Percentiles rank a stretch among this genome's conserved stretches.
Evolutionary conservation across 202 grass and related monocot species (phyloP).

Genomic region (Cymbopogon flexuosus): DNA sequence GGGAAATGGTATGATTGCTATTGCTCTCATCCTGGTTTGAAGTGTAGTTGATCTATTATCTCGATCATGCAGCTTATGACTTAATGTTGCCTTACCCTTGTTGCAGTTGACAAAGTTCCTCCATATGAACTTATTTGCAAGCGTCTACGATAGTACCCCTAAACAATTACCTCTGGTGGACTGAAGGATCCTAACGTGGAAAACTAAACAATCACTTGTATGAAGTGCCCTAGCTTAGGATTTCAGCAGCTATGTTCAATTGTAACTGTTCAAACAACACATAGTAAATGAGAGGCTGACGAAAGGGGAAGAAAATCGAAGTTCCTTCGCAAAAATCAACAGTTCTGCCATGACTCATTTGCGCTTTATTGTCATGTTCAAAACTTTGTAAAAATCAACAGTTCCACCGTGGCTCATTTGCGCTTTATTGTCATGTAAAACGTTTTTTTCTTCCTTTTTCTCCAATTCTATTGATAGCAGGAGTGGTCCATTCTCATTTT

Average conservation of each 20-base stretch:
- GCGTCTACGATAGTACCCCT: conserved; percentile 16
- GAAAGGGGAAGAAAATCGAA: not conserved
- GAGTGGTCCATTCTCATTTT: not conserved
- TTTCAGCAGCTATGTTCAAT: not conserved
- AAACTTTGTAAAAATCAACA: not conserved
- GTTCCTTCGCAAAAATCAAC: conserved; percentile 1
- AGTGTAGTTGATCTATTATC: not conserved
- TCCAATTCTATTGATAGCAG: too few species aligned
- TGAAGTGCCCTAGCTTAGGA: not conserved
- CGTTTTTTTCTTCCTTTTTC: not conserved
- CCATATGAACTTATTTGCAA: conserved; percentile 43
- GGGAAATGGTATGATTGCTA: conserved; percentile 59
- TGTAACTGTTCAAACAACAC: not conserved
- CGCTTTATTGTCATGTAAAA: not conserved
- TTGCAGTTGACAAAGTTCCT: conserved; percentile 60
- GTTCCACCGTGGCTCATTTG: not conserved
- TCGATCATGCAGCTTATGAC: not conserved
- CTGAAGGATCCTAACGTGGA: not conserved
- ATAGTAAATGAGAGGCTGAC: not conserved
- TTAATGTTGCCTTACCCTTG: conserved; percentile 24
- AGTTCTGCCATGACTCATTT: not conserved
- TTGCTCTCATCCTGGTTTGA: conserved; percentile 3
- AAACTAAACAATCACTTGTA: not conserved
- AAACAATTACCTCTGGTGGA: conserved; percentile 10
- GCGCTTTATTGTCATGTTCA: not conserved